These are phyloP conservation scores for Phaeoacremonium minimum DNA, from an alignment of 2,329 filamentous ascomycete species.

Conservation along the genomic window DNA sequence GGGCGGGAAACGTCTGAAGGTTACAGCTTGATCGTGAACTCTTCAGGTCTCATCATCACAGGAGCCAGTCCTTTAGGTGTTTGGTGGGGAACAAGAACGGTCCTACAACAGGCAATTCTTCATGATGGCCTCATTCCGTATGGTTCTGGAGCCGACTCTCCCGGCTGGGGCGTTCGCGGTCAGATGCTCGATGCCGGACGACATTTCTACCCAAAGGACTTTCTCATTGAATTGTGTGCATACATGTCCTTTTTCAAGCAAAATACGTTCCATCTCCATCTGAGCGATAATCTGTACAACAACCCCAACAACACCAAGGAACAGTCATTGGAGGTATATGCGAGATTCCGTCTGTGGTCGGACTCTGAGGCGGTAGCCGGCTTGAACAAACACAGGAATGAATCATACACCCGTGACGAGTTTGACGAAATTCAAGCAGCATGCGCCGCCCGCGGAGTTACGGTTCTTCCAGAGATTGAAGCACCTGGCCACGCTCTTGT, in stretches of 20 bases:
- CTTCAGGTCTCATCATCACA: constrained; percentile 35
- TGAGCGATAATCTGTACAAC: constrained; percentile 52
- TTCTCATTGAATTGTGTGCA: constrained; percentile 51
- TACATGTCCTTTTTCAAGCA: constrained; percentile 60
- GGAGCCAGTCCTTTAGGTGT: constrained; percentile 50
- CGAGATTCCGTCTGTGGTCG: constrained; percentile 50
- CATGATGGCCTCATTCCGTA: constrained; percentile 27
- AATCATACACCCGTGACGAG: constrained; percentile 46
- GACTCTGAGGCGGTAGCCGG: constrained; percentile 40
- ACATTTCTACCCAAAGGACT: constrained; percentile 51
- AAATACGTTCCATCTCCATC: constrained; percentile 54
- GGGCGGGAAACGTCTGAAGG: constrained; percentile 43
- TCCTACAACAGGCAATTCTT: constrained; percentile 46
- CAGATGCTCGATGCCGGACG: constrained; percentile 49
- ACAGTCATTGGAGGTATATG: constrained; percentile 43
- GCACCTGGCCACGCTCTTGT: constrained; percentile 52
- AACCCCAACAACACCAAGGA: constrained; percentile 44
- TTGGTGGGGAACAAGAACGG: constrained; percentile 54
- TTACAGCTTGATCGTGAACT: constrained; percentile 37
- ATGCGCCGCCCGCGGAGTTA: constrained; percentile 51
- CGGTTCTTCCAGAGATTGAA: constrained; percentile 56
- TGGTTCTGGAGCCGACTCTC: constrained; percentile 41
- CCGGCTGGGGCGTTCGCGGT: constrained; percentile 45
- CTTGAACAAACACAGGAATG: constrained; percentile 45
- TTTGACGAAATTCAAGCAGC: constrained; percentile 47